A percentile compares a stretch with the other conserved stretches of the same genome.
These are phyloP conservation scores for Elongisporangium anandrum DNA, from an alignment of 352 stramenopile species.

Conservation along the genomic window DNA sequence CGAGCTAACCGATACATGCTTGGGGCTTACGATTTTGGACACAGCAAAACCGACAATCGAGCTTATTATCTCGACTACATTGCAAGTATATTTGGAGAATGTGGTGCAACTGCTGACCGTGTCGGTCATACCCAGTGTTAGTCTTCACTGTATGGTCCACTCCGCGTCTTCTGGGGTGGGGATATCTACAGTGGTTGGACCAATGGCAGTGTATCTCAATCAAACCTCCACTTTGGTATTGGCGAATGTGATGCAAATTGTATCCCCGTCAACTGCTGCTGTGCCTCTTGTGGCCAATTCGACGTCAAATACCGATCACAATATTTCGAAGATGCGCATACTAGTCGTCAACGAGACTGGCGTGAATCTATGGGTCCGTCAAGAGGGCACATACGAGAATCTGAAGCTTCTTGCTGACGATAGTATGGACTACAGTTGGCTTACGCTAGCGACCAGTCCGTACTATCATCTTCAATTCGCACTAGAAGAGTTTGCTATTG, in stretches of 20 bases:
- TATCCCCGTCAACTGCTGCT: not conserved
- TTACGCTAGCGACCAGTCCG: constrained; percentile 35
- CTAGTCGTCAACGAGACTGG: constrained; percentile 40
- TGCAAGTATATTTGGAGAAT: constrained; percentile 69
- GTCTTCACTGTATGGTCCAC: constrained; percentile 37
- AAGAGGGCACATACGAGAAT: constrained; percentile 57
- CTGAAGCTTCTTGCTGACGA: constrained; percentile 26
- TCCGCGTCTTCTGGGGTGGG: constrained; percentile 21
- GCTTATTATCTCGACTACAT: constrained; percentile 29
- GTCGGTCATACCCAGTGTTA: constrained; percentile 51
- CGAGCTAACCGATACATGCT: constrained; percentile 35
- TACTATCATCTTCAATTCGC: constrained; percentile 60
- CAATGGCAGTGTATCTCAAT: constrained; percentile 53
- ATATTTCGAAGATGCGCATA: constrained; percentile 59
- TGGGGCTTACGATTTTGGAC: constrained; percentile 27
- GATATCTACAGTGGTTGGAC: constrained; percentile 47
- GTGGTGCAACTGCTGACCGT: constrained; percentile 68
- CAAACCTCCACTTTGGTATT: constrained; percentile 69
- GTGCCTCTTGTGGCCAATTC: not conserved
- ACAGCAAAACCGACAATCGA: constrained; percentile 16
- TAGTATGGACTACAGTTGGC: constrained; percentile 62
- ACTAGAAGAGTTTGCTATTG: constrained; percentile 17
- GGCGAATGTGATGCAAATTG: constrained; percentile 6
- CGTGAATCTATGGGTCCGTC: constrained; percentile 52
- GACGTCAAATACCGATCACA: constrained; percentile 10